Evolutionary conservation across 805 yeast species (phyloP), one percentile per base, ranked within the genome.

Genomic region (Komagataella phaffii): DNA sequence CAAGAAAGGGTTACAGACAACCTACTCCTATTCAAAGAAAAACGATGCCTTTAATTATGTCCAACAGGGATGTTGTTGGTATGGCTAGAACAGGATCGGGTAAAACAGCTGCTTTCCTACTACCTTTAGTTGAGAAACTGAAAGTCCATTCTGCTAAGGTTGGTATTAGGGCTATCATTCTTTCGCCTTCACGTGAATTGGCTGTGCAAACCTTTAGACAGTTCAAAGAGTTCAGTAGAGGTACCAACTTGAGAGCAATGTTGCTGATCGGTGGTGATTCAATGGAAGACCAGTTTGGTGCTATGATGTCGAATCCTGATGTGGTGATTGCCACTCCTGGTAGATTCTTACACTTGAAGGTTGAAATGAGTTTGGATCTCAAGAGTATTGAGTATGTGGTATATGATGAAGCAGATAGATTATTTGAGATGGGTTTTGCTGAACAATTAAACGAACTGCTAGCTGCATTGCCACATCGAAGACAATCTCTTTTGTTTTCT

Each of bases 51-150:
- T 72, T 89, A 52, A 83, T 93, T 53, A 71, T 93, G 71, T 88
- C 85, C 48, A 85, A 81, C 52, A 76, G 95, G 62, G 99, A 93
- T 68, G 95, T 93, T 46, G 99, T 93, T 14, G 99, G 97, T 63
- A 93, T 93, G 99, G 99, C 99, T 14, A 78, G 99, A 62, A 93
- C 99, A 0, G 99, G 99, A 61, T 87, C 96, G 23, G 99, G 99
- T 74, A 93, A 93, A 64, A 93, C 99, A 0, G 99, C 99, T 7
- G 98, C 99, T 1, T 93, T 93, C 64, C 77, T 88, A 18, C 69
- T 93, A 51, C 99, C 99, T 3, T 74, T 93, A 72, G 75, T 93
- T 56, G 97, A 93, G 59, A 83, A 79, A 62, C 73, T 91, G 58
- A 88, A 87, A 64, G 67, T 80, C 1, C 97, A 91, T 64, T 79